Evolutionary conservation across 2,329 filamentous ascomycete species (phyloP).

Genomic region (Lachnellula subtilissima): DNA sequence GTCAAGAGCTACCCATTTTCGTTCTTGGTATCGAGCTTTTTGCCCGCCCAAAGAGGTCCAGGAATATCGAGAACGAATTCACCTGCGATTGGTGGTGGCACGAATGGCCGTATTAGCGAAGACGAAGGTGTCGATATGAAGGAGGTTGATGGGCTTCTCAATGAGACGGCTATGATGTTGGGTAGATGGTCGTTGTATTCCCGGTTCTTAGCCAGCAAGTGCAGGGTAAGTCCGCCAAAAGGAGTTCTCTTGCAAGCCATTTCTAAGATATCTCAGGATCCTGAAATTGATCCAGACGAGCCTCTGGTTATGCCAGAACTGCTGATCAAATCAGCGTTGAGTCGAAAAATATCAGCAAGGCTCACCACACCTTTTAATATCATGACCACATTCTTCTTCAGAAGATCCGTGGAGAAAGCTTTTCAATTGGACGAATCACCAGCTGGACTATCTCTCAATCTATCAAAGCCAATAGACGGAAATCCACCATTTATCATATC

Average conservation of each 20-base stretch:
- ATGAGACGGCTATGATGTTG: slow-evolving; percentile 87
- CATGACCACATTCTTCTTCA: slow-evolving; percentile 96
- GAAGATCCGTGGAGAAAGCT: slow-evolving; percentile 91
- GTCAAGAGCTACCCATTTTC: slow-evolving; percentile 98
- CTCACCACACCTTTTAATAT: slow-evolving; percentile 78
- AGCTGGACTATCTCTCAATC: slow-evolving; percentile 69
- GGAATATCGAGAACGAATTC: slow-evolving; percentile 69
- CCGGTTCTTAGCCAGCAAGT: slow-evolving; percentile 83
- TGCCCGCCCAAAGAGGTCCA: slow-evolving; percentile 62
- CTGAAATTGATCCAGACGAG: slow-evolving; percentile 46
- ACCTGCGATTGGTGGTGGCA: slow-evolving; percentile 57
- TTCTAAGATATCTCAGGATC: slow-evolving; percentile 43
- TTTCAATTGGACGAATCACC: slow-evolving; percentile 95
- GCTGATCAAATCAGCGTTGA: slow-evolving; percentile 71
- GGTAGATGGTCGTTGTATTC: slow-evolving; percentile 90
- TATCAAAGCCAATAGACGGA: slow-evolving; percentile 64
- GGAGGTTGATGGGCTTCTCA: slow-evolving; percentile 82
- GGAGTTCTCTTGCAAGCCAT: slow-evolving; percentile 22
- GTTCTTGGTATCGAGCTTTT: slow-evolving; percentile 91
- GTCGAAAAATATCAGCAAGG: slow-evolving; percentile 69
- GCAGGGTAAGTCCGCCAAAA: slow-evolving; percentile 54
- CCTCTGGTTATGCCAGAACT: slow-evolving; percentile 66
- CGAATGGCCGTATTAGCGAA: slow-evolving; percentile 61
- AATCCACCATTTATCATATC: slow-evolving; percentile 90
- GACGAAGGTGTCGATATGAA: slow-evolving; percentile 97